Percentiles rank a stretch among this genome's conserved stretches.
phyloP scores from a whole-genome alignment of 495 filamentous ascomycete species.

The Podospora tetraspora region DNA sequence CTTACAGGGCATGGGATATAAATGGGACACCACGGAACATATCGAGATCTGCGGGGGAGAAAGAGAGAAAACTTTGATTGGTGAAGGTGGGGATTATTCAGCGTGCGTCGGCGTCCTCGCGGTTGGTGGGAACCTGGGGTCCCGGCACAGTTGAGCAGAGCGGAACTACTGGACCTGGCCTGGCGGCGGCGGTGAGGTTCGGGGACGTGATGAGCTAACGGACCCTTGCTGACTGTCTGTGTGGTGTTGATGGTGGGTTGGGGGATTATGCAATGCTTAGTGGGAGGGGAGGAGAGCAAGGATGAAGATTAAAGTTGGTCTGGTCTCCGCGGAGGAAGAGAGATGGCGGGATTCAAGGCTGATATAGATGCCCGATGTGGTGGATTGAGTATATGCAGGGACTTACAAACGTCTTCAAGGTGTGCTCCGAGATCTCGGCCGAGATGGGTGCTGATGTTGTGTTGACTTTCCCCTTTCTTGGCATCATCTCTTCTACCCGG shows the following conservation, averaged over 20 bases:
- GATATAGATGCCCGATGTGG: not conserved
- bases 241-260: not conserved
- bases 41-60: not conserved
- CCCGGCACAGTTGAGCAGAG: not conserved
- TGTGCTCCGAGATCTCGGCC: not conserved
- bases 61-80: not conserved
- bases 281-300: not conserved
- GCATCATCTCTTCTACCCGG: not conserved
- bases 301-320: not conserved
- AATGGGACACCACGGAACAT: not conserved
- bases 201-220: not conserved
- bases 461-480: not conserved
- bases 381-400: not conserved
- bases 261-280: not conserved
- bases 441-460: not conserved
- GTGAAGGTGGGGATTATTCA: not conserved
- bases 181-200: not conserved
- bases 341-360: not conserved
- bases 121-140: not conserved
- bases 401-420: not conserved
- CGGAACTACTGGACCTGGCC: not conserved
- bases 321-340: slow-evolving; percentile 2
- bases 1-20: not conserved
- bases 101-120: not conserved
- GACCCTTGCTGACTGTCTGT: not conserved